phyloP scores from a whole-genome alignment of 495 filamentous ascomycete genomes.

The Penicillium canescens region DNA sequence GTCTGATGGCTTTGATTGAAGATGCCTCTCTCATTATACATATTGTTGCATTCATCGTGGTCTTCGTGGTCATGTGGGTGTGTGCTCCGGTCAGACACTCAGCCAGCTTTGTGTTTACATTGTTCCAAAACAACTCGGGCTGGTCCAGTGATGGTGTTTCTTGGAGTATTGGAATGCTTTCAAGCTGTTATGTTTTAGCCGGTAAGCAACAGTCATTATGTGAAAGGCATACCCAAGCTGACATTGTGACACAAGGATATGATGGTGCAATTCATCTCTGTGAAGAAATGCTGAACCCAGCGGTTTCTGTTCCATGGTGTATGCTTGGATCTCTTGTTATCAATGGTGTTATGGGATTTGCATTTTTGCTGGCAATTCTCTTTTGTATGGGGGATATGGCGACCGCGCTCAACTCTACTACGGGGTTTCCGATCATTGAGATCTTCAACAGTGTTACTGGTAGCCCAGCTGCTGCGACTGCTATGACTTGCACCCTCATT shows the following conservation, averaged over 20 bases:
- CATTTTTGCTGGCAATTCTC: conserved; percentile 40
- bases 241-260: conserved; percentile 7
- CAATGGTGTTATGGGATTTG: conserved; percentile 46
- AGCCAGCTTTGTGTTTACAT: not conserved
- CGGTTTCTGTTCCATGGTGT: conserved; percentile 39
- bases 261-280: conserved; percentile 28
- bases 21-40: not conserved
- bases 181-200: conserved; percentile 34
- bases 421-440: conserved; percentile 50
- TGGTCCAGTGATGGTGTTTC: not conserved
- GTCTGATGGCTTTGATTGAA: not conserved
- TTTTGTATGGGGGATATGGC: conserved; percentile 46
- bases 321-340: conserved; percentile 44
- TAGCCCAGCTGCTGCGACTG: conserved; percentile 21
- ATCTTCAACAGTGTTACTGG: conserved; percentile 35
- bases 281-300: conserved; percentile 47
- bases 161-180: not conserved
- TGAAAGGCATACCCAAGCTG: conserved; percentile 33
- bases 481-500: conserved; percentile 34
- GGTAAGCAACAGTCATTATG: conserved; percentile 44
- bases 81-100: not conserved
- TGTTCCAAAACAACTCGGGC: not conserved
- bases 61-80: not conserved
- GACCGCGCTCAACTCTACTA: conserved; percentile 32
- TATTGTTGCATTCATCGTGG: not conserved